A percentile compares a stretch with the other conserved stretches of the same genome.
Evolutionary conservation across 2,329 filamentous ascomycete genomes (phyloP).

Genomic region (Exophiala oligosperma): DNA sequence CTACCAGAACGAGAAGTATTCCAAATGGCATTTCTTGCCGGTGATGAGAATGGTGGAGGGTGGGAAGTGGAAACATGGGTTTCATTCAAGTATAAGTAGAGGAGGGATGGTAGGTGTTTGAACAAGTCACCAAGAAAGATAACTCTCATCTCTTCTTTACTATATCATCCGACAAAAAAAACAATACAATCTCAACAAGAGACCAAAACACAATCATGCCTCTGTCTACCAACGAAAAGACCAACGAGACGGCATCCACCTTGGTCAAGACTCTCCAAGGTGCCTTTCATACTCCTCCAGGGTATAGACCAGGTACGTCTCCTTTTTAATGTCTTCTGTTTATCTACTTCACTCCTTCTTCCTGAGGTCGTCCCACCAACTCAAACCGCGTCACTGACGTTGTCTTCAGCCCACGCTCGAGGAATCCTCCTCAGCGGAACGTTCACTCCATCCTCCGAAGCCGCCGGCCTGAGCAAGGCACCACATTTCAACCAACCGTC

Average conservation of each 20-base stretch:
- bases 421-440: constrained; percentile 53
- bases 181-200: neutral
- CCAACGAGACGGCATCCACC: constrained; percentile 39
- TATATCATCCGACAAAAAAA: no score
- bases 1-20: no score
- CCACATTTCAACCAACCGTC: constrained; percentile 49
- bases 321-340: constrained; percentile 21
- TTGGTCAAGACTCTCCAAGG: constrained; percentile 41
- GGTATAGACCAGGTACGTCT: constrained; percentile 41
- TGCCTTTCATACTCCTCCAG: constrained; percentile 43
- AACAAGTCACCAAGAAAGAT: no score
- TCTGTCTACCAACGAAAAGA: constrained; percentile 44
- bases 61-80: neutral
- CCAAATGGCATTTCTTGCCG: no score
- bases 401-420: constrained; percentile 52
- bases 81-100: neutral
- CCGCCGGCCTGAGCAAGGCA: constrained; percentile 47
- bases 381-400: no score
- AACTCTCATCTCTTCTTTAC: no score
- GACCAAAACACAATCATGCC: constrained; percentile 37
- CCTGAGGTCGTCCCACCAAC: no score
- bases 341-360: constrained; percentile 32
- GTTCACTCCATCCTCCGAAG: constrained; percentile 51
- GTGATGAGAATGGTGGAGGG: neutral
- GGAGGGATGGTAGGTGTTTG: no score